A percentile compares a stretch with the other conserved stretches of the same genome.
These are phyloP conservation scores for Isatis lusitanica DNA, from an alignment of 441 rosid genomes.

Conservation along the genomic window DNA sequence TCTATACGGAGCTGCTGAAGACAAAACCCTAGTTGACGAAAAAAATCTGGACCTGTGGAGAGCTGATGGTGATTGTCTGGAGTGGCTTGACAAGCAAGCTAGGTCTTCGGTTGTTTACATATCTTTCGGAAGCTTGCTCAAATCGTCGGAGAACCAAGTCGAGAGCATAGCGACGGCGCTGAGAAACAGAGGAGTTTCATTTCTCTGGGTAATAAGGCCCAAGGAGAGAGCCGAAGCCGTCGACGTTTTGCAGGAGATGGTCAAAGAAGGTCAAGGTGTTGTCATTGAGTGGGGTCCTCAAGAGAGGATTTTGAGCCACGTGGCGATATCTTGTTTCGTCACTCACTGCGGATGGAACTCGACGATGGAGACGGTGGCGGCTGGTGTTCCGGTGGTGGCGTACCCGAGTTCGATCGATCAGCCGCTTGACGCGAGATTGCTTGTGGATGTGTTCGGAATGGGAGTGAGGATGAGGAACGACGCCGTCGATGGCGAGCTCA, in stretches of 20 bases:
- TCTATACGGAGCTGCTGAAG: conserved; percentile 35
- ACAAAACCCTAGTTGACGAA: conserved; percentile 6
- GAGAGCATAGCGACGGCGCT: conserved; percentile 46
- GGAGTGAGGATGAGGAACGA: conserved; percentile 46
- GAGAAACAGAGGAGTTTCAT: conserved; percentile 31
- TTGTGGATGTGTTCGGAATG: conserved; percentile 43
- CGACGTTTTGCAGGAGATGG: conserved; percentile 31
- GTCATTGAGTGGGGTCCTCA: conserved; percentile 57
- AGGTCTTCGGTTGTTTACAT: conserved; percentile 51
- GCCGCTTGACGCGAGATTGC: conserved; percentile 40
- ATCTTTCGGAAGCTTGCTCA: conserved; percentile 48
- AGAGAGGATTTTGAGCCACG: conserved; percentile 49
- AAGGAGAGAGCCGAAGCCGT: conserved; percentile 5
- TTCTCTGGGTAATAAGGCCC: conserved; percentile 52
- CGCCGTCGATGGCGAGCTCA: conserved; percentile 32
- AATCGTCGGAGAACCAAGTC: conserved; percentile 34
- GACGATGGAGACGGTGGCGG: conserved; percentile 41
- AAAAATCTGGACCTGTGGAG: conserved; percentile 41
- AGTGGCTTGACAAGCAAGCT: conserved; percentile 51
- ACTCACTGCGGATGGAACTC: conserved; percentile 66
- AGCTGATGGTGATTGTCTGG: conserved; percentile 36
- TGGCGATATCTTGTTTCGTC: conserved; percentile 46
- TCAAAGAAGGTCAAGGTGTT: conserved; percentile 37
- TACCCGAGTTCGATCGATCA: conserved; percentile 53
- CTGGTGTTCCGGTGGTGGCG: conserved; percentile 52